Evolutionary conservation across 148 eudicot species (phyloP).

Genomic region (Gaultheria prostrata): DNA sequence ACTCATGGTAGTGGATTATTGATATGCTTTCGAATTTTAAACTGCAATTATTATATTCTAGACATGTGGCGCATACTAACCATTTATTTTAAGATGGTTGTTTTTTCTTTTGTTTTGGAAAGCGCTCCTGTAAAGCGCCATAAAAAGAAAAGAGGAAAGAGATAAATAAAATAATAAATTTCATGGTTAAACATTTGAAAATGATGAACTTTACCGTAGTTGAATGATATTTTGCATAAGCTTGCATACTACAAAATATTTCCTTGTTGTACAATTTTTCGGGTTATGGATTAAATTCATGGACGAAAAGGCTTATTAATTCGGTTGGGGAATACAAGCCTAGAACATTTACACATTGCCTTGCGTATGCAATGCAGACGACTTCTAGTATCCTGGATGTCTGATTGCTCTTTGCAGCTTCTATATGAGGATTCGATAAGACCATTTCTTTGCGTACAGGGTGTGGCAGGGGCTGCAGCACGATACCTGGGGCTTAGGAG

Average conservation of each 20-base stretch:
- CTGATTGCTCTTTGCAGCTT: not conserved
- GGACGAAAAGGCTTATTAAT: not conserved
- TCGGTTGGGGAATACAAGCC: not conserved
- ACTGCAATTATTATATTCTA: not conserved
- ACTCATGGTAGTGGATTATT: not conserved
- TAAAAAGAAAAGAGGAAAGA: not conserved
- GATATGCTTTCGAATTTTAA: not conserved
- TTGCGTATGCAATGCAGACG: not conserved
- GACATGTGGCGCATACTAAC: not conserved
- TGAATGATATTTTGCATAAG: not conserved
- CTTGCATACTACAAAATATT: not conserved
- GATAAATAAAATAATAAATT: not conserved
- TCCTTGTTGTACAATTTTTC: conserved; percentile 4
- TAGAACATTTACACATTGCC: not conserved
- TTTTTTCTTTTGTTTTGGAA: not conserved
- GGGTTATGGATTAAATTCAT: not conserved
- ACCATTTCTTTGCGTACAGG: conserved; percentile 31
- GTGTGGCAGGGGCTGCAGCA: conserved; percentile 59
- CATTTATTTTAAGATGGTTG: not conserved
- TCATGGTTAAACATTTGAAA: not conserved
- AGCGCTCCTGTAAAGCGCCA: not conserved
- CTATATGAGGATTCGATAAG: not conserved
- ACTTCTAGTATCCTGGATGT: not conserved
- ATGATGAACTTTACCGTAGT: no score
- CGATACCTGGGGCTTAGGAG: conserved; percentile 63